Evolutionary conservation across 2,329 filamentous ascomycete species (phyloP).

Genomic region (Fusarium odoratissimum): DNA sequence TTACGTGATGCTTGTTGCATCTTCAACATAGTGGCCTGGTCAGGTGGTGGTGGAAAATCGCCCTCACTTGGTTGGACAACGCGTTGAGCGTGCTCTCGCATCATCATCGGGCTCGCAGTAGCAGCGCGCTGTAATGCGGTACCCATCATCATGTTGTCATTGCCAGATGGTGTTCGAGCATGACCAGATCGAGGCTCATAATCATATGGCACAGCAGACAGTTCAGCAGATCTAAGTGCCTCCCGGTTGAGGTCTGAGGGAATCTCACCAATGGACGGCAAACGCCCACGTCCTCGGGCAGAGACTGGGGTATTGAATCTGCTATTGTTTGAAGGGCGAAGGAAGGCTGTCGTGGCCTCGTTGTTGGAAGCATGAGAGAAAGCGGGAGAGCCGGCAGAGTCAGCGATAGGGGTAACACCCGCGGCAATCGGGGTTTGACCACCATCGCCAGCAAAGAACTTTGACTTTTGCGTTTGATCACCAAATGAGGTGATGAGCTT

Average conservation of each 20-base stretch:
- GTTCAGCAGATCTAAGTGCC: slow-evolving; percentile 43
- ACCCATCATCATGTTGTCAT: slow-evolving; percentile 56
- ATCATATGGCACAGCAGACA: slow-evolving; percentile 39
- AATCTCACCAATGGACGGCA: slow-evolving; percentile 80
- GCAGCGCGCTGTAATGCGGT: slow-evolving; percentile 70
- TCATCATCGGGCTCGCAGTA: slow-evolving; percentile 75
- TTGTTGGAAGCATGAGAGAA: slow-evolving; percentile 61
- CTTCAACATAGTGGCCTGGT: slow-evolving; percentile 69
- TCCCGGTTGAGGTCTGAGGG: slow-evolving; percentile 50
- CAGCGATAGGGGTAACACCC: slow-evolving; percentile 88
- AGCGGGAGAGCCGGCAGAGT: slow-evolving; percentile 74
- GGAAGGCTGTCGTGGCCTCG: slow-evolving; percentile 74
- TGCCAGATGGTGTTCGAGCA: slow-evolving; percentile 54
- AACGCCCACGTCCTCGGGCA: slow-evolving; percentile 69
- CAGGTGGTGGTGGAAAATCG: slow-evolving; percentile 70
- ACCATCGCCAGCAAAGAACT: slow-evolving; percentile 70
- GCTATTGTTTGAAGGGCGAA: slow-evolving; percentile 74
- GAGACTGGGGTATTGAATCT: slow-evolving; percentile 77
- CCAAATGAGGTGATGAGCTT: slow-evolving; percentile 94
- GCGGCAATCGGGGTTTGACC: slow-evolving; percentile 81
- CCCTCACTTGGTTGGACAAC: slow-evolving; percentile 48
- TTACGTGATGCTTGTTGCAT: slow-evolving; percentile 68
- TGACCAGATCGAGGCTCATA: slow-evolving; percentile 47
- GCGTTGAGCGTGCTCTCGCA: slow-evolving; percentile 59
- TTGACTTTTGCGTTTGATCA: slow-evolving; percentile 69